Base-by-base conservation (phyloP, 1,284 basidiomycete species). In the Abortiporus biennis region DNA sequence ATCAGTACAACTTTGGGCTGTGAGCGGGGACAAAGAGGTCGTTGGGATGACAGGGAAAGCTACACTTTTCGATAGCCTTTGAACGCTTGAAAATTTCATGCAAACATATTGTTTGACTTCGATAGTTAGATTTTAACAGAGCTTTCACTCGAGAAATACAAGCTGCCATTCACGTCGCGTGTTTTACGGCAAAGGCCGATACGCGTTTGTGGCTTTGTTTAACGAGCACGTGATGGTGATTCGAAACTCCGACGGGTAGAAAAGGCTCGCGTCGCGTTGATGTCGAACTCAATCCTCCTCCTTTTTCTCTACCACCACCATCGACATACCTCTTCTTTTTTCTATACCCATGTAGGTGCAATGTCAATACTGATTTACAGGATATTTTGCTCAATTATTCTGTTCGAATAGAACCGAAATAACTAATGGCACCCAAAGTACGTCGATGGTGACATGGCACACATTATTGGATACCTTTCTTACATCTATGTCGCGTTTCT, bases 21-120 rank as follows among this genome's bases (percentile, higher is more conserved):
- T 54, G 38, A 57, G 56, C 24, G 49, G 42, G 6, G 52, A 55
- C 37, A 48, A 40, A 33, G 54, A 77, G 4, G 66, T 77, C 15
- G 76, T 88, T 2, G 85, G 84, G 2, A 91, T 91, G 88, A 80
- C 72, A 34, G 86, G 78, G 3, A 66, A 27, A 23, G 52, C 62
- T 25, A n/a, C n/a, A n/a, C n/a, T n/a, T 40, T 40, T 20, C 6
- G 13, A 36, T n/a, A 34, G 37, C n/a, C n/a, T n/a, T n/a, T n/a
- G n/a, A n/a, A n/a, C n/a, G n/a, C n/a, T n/a, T n/a, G n/a, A n/a
- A n/a, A n/a, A n/a, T n/a, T n/a, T n/a, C n/a, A n/a, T n/a, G n/a
- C n/a, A n/a, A n/a, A n/a, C n/a, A n/a, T n/a, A n/a, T n/a, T n/a
- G n/a, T n/a, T n/a, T n/a, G n/a, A n/a, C n/a, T n/a, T n/a, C n/a